Conservation (phyloP, 2,329 filamentous ascomycete species). For the Xylaria sp. region DNA sequence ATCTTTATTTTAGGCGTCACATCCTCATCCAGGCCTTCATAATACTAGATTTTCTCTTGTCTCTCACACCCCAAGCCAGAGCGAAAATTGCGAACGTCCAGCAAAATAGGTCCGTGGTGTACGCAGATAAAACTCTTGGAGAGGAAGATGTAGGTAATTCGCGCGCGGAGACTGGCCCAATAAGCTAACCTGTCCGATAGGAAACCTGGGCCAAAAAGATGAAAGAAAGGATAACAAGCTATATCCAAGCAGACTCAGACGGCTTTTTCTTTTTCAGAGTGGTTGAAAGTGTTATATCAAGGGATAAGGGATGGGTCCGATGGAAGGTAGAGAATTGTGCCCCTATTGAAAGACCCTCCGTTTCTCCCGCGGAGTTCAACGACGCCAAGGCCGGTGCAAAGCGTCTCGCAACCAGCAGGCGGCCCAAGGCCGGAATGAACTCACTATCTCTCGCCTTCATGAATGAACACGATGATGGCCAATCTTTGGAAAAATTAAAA, state of each 20-base stretch:
- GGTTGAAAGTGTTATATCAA: conserved; percentile 93
- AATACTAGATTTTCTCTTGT: conserved; percentile 93
- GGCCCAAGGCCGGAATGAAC: conserved; percentile 75
- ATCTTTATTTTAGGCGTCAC: conserved; percentile 92
- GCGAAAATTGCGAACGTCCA: conserved; percentile 75
- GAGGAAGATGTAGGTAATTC: conserved; percentile 80
- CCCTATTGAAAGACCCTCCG: conserved; percentile 79
- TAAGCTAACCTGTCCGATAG: conserved; percentile 54
- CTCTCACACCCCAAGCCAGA: conserved; percentile 83
- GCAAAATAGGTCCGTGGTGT: conserved; percentile 89
- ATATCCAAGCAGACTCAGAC: conserved; percentile 82
- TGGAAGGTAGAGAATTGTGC: conserved; percentile 98
- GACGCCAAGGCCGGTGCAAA: conserved; percentile 74
- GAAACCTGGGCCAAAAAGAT: conserved; percentile 86
- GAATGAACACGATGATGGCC: conserved; percentile 69
- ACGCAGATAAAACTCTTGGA: conserved; percentile 76
- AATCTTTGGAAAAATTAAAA: conserved; percentile 76
- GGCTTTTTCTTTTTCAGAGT: conserved; percentile 96
- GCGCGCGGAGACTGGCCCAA: not conserved
- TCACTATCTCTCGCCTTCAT: conserved; percentile 84
- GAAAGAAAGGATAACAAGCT: conserved; percentile 81
- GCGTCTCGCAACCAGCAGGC: conserved; percentile 76
- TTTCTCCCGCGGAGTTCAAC: conserved; percentile 75
- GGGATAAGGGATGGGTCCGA: conserved; percentile 98
- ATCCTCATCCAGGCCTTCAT: conserved; percentile 96